Percentiles rank a stretch among this genome's conserved stretches.
These are phyloP conservation scores for Lepiota subincarnata DNA, from an alignment of 768 basidiomycete genomes.

Conservation along the genomic window DNA sequence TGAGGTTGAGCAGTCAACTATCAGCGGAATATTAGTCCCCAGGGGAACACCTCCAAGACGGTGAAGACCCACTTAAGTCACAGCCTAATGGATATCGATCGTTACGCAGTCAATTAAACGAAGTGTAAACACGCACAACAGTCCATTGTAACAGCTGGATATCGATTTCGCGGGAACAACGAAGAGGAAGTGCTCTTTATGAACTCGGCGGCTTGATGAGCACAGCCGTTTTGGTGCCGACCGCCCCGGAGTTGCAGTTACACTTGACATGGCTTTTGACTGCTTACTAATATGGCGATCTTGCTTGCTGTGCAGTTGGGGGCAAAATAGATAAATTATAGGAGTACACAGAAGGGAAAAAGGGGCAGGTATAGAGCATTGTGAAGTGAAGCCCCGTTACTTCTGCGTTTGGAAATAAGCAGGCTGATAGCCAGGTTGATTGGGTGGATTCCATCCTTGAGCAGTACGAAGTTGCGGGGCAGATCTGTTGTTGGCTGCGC, in stretches of 20 bases:
- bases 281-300: no score
- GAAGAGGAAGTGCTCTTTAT: neutral
- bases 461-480: slow-evolving; percentile 16
- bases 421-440: slow-evolving; percentile 38
- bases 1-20: slow-evolving; percentile 60
- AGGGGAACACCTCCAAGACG: neutral
- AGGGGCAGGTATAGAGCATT: neutral
- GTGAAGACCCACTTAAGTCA: slow-evolving; percentile 13
- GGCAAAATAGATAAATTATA: no score
- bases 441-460: slow-evolving; percentile 26
- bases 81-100: slow-evolving; percentile 3
- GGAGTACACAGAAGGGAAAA: neutral
- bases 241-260: no score
- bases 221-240: no score
- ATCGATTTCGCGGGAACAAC: neutral
- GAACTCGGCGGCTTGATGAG: neutral
- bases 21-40: neutral
- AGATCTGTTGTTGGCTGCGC: neutral
- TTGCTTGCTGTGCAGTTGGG: no score
- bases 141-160: neutral
- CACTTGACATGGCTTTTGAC: no score
- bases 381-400: neutral
- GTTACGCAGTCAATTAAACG: neutral
- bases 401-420: slow-evolving; percentile 28
- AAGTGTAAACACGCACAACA: slow-evolving; percentile 2